Evolutionary conservation across 192 early-diverging fungal species (phyloP).

Genomic region (Mortierella alpina): DNA sequence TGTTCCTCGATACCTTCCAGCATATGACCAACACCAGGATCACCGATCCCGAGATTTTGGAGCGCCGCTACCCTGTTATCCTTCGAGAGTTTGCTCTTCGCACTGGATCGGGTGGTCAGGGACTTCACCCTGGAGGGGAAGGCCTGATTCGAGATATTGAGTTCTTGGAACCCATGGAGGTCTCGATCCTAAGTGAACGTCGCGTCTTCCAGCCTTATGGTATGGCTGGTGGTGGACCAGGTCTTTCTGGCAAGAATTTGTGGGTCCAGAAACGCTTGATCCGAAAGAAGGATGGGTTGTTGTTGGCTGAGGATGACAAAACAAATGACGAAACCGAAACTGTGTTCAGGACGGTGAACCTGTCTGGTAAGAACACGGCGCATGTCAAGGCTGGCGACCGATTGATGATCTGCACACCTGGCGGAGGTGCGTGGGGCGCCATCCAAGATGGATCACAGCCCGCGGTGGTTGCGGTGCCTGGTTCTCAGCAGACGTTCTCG

Average conservation of each 20-base stretch:
- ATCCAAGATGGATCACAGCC: slow-evolving; percentile 4
- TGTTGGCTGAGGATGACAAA: slow-evolving; percentile 3
- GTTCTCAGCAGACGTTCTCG: slow-evolving; percentile 12
- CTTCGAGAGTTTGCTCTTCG: slow-evolving; percentile 87
- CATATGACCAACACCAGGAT: slow-evolving; percentile 99
- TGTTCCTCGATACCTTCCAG: slow-evolving; percentile 16
- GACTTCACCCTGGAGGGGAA: slow-evolving; percentile 83
- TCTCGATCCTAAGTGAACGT: slow-evolving; percentile 93
- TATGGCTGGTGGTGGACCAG: slow-evolving; percentile 80
- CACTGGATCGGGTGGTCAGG: slow-evolving; percentile 80
- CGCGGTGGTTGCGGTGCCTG: slow-evolving; percentile 1
- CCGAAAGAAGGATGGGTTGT: slow-evolving; percentile 40
- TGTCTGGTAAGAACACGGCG: slow-evolving; percentile 92
- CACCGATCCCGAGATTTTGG: slow-evolving; percentile 96
- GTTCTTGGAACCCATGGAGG: slow-evolving; percentile 86
- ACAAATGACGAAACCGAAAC: slow-evolving; percentile 21
- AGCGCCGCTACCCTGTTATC: slow-evolving; percentile 91
- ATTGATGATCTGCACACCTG: slow-evolving; percentile 88
- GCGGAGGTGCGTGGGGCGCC: slow-evolving; percentile 89
- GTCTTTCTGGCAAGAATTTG: slow-evolving; percentile 78
- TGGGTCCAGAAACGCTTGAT: slow-evolving; percentile 72
- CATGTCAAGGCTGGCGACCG: slow-evolving; percentile 82
- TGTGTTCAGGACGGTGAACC: slow-evolving; percentile 65
- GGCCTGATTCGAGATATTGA: slow-evolving; percentile 95
- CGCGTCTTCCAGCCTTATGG: slow-evolving; percentile 93